Conservation (phyloP, 2,329 filamentous ascomycete genomes). For the Exophiala mesophila region DNA sequence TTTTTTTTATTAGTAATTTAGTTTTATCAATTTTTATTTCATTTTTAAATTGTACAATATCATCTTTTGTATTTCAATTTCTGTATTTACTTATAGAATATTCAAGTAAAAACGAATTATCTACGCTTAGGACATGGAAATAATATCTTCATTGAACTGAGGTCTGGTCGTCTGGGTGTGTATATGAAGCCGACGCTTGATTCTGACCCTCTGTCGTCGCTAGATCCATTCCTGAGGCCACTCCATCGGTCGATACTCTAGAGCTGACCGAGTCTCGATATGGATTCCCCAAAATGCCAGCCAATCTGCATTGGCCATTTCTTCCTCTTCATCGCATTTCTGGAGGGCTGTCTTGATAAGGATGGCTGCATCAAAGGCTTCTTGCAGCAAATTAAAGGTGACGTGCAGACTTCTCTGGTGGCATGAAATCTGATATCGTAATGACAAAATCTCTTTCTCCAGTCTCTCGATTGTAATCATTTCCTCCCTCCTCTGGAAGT, state of each 20-base stretch:
- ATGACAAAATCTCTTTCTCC: slow-evolving; percentile 4
- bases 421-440: slow-evolving; percentile 6
- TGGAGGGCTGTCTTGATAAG: slow-evolving; percentile 8
- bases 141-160: too few species aligned
- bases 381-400: slow-evolving; percentile 7
- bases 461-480: slow-evolving; percentile 4
- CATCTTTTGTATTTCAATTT: too few species aligned
- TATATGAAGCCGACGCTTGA: too few species aligned
- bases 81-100: too few species aligned
- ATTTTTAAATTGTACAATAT: too few species aligned
- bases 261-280: slow-evolving; percentile 4
- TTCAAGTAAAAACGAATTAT: too few species aligned
- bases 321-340: slow-evolving; percentile 4
- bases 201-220: too few species aligned
- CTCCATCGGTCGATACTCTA: slow-evolving; percentile 8
- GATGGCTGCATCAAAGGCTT: slow-evolving; percentile 7
- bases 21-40: too few species aligned
- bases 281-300: slow-evolving; percentile 5
- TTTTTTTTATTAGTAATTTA: too few species aligned
- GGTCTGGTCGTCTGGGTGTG: too few species aligned
- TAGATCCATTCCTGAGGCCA: slow-evolving; percentile 6
- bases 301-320: slow-evolving; percentile 8
- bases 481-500: too few species aligned
- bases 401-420: slow-evolving; percentile 5
- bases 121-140: too few species aligned